Evolutionary conservation across 140 eudicot genomes (phyloP).

Genomic region (Oenanthe javanica): DNA sequence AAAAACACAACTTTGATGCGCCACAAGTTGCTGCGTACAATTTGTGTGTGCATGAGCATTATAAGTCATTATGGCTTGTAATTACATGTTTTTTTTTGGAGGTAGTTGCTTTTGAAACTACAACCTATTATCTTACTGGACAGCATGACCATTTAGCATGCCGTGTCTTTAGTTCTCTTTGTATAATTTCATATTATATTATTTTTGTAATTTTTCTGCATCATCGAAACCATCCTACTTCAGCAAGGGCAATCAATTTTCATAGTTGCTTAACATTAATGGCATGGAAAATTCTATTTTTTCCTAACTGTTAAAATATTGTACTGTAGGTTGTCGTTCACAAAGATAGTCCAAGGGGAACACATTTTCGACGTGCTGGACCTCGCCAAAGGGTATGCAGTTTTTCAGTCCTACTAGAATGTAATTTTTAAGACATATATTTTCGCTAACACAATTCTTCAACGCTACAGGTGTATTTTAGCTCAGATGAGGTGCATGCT

Average conservation of each 20-base stretch:
- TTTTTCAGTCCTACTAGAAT: not conserved
- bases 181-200: too few species aligned
- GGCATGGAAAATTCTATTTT: not conserved
- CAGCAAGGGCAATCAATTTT: too few species aligned
- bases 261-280: not conserved
- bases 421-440: not conserved
- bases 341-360: conserved; percentile 49
- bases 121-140: too few species aligned
- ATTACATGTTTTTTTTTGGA: too few species aligned
- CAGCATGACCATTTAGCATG: too few species aligned
- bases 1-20: not conserved
- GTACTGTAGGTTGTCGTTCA: conserved; percentile 54
- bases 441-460: conserved; percentile 19
- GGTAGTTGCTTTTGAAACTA: too few species aligned
- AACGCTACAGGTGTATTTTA: conserved; percentile 44
- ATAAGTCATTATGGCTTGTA: too few species aligned
- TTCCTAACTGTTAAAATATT: not conserved
- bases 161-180: too few species aligned
- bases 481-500: conserved; percentile 56
- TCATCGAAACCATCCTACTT: too few species aligned
- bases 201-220: too few species aligned
- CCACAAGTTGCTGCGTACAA: not conserved
- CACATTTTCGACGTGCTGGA: conserved; percentile 69
- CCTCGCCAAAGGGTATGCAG: conserved; percentile 50
- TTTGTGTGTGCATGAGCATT: too few species aligned